phyloP scores from a whole-genome alignment of 2,329 filamentous ascomycete species.

The Fusarium zealandicum region DNA sequence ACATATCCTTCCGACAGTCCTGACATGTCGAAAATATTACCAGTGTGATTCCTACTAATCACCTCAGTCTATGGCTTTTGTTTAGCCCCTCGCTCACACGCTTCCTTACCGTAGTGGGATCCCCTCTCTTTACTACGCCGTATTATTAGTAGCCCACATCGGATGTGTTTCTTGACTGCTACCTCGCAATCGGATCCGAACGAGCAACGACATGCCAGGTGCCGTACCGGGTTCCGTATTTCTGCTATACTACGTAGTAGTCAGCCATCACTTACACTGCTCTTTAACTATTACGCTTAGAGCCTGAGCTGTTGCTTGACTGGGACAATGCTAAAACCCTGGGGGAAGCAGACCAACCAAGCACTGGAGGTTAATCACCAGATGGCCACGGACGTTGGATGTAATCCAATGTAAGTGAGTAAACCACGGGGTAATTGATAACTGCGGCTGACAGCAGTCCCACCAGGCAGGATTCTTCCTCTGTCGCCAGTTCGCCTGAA shows the following conservation, averaged over 20 bases:
- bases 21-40: constrained; percentile 2
- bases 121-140: not conserved
- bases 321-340: no score
- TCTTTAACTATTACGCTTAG: no score
- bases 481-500: not conserved
- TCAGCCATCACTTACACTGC: constrained; percentile 8
- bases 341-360: no score
- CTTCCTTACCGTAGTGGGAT: no score
- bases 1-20: not conserved
- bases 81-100: constrained; percentile 1
- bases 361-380: no score
- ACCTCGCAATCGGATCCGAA: constrained; percentile 26
- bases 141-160: not conserved
- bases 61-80: constrained; percentile 1
- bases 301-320: no score
- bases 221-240: constrained; percentile 7
- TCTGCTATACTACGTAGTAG: constrained; percentile 6
- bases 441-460: constrained; percentile 2
- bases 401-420: not conserved
- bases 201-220: constrained; percentile 1
- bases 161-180: not conserved
- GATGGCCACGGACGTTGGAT: no score
- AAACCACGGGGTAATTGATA: not conserved
- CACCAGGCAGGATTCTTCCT: no score
- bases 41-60: not conserved